Percentiles rank a stretch among this genome's conserved stretches.
phyloP scores from a whole-genome alignment of 352 stramenopile species.

The Heterotrichella gracilis region DNA sequence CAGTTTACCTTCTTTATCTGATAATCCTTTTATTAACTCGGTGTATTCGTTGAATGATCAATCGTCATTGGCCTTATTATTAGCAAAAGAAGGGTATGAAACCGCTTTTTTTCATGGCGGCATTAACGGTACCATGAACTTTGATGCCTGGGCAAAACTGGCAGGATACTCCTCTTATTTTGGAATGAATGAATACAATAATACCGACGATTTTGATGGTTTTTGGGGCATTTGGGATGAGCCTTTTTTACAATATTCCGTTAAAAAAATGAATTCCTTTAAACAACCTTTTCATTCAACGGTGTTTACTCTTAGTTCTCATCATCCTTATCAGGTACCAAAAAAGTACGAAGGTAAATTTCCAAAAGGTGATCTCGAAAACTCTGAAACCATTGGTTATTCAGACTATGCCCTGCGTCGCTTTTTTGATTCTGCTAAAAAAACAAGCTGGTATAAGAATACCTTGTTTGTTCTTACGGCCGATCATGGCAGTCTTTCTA shows the following conservation, averaged over 20 bases:
- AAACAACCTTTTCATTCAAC: background rate
- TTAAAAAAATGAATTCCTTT: background rate
- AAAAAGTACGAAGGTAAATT: background rate
- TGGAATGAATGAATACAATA: slow-evolving; percentile 2
- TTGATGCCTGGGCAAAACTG: background rate
- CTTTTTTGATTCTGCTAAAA: background rate
- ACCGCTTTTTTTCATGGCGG: background rate
- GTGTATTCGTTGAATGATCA: background rate
- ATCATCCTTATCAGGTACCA: background rate
- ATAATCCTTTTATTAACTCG: background rate
- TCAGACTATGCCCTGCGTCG: background rate
- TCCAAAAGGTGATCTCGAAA: background rate
- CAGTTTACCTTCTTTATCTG: background rate
- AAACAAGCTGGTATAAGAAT: background rate
- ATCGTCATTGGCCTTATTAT: background rate
- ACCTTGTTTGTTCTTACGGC: background rate
- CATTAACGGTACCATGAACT: slow-evolving; percentile 5
- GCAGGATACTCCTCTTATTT: background rate
- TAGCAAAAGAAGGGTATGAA: background rate
- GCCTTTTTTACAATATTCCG: background rate
- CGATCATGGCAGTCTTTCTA: background rate
- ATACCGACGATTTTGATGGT: background rate
- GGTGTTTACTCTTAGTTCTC: background rate
- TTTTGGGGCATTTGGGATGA: slow-evolving; percentile 1
- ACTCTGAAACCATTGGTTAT: background rate